These are phyloP conservation scores for Botrytis paeoniae DNA, from an alignment of 2,329 filamentous ascomycete genomes.

Conservation along the genomic window DNA sequence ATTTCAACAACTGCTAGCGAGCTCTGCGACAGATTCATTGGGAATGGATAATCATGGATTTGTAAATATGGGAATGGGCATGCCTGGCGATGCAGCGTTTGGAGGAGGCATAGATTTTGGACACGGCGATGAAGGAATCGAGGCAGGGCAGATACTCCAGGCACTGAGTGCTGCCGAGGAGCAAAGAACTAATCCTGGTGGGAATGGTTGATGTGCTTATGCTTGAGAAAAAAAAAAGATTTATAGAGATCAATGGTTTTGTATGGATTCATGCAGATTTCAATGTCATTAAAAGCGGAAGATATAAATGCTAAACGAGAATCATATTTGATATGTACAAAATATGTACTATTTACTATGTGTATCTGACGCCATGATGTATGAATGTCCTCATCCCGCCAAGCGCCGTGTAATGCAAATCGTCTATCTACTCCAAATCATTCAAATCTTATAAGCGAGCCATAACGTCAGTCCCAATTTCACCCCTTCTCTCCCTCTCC, in stretches of 20 bases:
- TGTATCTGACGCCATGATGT: not conserved
- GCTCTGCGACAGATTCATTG: conserved; percentile 31
- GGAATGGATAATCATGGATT: conserved; percentile 26
- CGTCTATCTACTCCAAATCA: not conserved
- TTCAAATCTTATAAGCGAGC: conserved; percentile 1
- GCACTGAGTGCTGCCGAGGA: conserved; percentile 34
- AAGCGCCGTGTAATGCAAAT: conserved; percentile 1
- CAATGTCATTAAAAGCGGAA: not conserved
- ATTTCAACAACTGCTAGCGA: conserved; percentile 36
- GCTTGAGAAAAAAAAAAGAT: not conserved
- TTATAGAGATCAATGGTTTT: not conserved
- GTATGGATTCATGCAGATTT: not conserved
- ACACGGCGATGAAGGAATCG: conserved; percentile 36
- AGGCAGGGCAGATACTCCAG: conserved; percentile 37
- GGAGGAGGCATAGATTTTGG: conserved; percentile 17
- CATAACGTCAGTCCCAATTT: conserved; percentile 2
- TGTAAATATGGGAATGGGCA: conserved; percentile 21
- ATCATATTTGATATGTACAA: not conserved
- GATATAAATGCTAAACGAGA: not conserved
- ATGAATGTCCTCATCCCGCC: not conserved
- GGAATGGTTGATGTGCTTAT: conserved; percentile 1
- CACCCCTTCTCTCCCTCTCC: not conserved
- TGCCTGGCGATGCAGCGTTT: conserved; percentile 15
- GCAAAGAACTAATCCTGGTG: conserved; percentile 19
- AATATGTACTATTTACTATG: not conserved